A percentile compares a stretch with the other conserved stretches of the same genome.
These are phyloP conservation scores for Beauveria sp. DNA, from an alignment of 2,329 filamentous ascomycete genomes.

Conservation along the genomic window DNA sequence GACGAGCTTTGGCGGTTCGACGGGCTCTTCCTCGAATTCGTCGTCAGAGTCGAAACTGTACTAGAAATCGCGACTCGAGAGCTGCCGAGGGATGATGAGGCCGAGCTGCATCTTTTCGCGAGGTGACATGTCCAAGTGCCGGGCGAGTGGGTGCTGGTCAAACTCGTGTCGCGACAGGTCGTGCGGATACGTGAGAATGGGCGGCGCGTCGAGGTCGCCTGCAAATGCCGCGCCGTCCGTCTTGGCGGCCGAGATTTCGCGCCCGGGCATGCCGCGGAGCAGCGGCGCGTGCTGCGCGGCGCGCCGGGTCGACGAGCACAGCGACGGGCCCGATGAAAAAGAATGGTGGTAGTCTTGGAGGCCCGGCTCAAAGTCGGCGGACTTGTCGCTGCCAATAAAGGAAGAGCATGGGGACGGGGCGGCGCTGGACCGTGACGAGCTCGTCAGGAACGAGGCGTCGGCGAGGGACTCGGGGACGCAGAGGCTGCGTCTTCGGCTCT, in stretches of 20 bases:
- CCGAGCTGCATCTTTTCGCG: constrained; percentile 24
- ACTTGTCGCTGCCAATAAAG: neutral
- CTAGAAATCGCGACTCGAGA: constrained; percentile 28
- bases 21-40: constrained; percentile 17
- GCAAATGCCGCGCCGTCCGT: constrained; percentile 29
- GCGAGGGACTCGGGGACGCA: neutral
- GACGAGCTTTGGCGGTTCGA: constrained; percentile 3
- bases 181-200: constrained; percentile 26
- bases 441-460: neutral
- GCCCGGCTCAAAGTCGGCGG: neutral
- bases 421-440: neutral
- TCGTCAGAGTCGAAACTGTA: constrained; percentile 30
- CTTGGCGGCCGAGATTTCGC: constrained; percentile 30
- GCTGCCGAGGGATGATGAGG: constrained; percentile 27
- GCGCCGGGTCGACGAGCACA: constrained; percentile 2
- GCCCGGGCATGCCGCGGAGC: constrained; percentile 29
- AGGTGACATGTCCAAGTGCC: constrained; percentile 20
- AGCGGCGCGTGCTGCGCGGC: constrained; percentile 30
- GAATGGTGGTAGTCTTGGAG: neutral
- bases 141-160: constrained; percentile 28
- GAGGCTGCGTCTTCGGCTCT: neutral
- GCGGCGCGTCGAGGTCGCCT: constrained; percentile 22
- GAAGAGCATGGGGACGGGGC: neutral
- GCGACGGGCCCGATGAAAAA: neutral
- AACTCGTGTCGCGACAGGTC: constrained; percentile 28